A percentile compares a stretch with the other conserved stretches of the same genome.
Conservation (phyloP, 2,329 filamentous ascomycete genomes). For the Verruconis gallopava region DNA sequence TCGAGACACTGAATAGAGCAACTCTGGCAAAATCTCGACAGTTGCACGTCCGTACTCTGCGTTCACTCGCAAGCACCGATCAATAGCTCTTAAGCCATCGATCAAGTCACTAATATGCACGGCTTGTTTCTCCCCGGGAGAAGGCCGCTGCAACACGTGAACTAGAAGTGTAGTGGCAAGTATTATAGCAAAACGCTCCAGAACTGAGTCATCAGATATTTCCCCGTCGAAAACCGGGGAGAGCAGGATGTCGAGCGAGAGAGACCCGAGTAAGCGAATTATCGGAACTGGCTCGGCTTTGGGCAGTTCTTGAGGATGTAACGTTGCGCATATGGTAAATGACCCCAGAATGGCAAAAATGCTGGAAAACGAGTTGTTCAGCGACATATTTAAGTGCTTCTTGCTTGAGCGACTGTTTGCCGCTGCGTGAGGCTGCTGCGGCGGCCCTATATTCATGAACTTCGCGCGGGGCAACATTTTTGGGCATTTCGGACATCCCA, state of each 20-base stretch:
- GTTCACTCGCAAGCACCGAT: too few relatives aligned
- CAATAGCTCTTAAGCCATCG: too few relatives aligned
- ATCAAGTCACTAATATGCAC: too few relatives aligned
- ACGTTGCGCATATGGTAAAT: not conserved
- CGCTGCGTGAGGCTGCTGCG: not conserved
- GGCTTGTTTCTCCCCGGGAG: not conserved
- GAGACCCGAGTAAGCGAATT: not conserved
- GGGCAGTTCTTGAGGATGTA: not conserved
- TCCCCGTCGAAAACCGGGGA: not conserved
- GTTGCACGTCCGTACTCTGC: too few relatives aligned
- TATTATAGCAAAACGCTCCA: not conserved
- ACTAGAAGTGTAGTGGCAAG: not conserved
- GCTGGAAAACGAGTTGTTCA: conserved; percentile 7
- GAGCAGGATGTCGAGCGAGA: conserved; percentile 3
- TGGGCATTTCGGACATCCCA: conserved; percentile 3
- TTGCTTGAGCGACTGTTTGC: not conserved
- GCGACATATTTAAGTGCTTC: not conserved
- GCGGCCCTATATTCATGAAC: not conserved
- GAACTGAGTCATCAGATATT: not conserved
- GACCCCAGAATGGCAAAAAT: conserved; percentile 6
- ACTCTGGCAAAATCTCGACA: conserved; percentile 7
- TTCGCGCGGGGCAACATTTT: not conserved
- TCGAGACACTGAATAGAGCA: conserved; percentile 4
- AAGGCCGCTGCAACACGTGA: not conserved
- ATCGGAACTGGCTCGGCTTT: conserved; percentile 1